These are phyloP conservation scores for Zalaria sp. DNA, from an alignment of 2,329 filamentous ascomycete species.

Conservation along the genomic window DNA sequence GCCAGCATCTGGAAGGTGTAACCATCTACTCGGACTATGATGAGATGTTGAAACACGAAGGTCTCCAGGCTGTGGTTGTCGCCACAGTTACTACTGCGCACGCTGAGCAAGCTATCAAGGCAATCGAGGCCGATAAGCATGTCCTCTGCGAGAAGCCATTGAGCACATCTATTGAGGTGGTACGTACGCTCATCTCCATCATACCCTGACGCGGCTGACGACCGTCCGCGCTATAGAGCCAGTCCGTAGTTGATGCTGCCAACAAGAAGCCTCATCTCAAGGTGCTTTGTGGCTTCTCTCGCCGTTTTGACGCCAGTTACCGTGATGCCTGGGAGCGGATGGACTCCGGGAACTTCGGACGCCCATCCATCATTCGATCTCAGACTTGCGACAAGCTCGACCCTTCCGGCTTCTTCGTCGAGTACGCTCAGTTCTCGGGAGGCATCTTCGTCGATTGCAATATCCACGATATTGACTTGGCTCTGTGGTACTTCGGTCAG, in stretches of 20 bases:
- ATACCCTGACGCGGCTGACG: conserved; percentile 1
- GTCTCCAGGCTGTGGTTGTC: conserved; percentile 41
- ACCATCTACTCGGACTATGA: conserved; percentile 40
- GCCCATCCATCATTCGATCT: conserved; percentile 45
- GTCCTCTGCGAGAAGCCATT: conserved; percentile 48
- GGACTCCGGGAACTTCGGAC: conserved; percentile 41
- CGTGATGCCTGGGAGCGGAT: conserved; percentile 42
- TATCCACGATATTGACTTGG: conserved; percentile 56
- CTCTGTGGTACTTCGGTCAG: conserved; percentile 49
- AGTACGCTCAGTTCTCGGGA: conserved; percentile 50
- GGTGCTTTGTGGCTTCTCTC: conserved; percentile 53
- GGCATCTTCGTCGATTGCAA: conserved; percentile 60
- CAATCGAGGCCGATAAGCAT: conserved; percentile 40
- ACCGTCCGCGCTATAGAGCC: conserved; percentile 29
- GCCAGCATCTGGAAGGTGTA: conserved; percentile 35
- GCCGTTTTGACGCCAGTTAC: conserved; percentile 54
- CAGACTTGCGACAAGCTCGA: conserved; percentile 57
- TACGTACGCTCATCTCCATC: conserved; percentile 20
- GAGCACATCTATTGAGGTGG: conserved; percentile 44
- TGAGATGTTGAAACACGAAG: conserved; percentile 41
- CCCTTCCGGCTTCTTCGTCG: conserved; percentile 52
- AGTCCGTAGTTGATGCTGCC: conserved; percentile 45
- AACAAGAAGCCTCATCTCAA: conserved; percentile 43
- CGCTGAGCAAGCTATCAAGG: conserved; percentile 42
- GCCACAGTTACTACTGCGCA: conserved; percentile 42